phyloP scores from a whole-genome alignment of 1,284 basidiomycete species.

The Mycena sp. region DNA sequence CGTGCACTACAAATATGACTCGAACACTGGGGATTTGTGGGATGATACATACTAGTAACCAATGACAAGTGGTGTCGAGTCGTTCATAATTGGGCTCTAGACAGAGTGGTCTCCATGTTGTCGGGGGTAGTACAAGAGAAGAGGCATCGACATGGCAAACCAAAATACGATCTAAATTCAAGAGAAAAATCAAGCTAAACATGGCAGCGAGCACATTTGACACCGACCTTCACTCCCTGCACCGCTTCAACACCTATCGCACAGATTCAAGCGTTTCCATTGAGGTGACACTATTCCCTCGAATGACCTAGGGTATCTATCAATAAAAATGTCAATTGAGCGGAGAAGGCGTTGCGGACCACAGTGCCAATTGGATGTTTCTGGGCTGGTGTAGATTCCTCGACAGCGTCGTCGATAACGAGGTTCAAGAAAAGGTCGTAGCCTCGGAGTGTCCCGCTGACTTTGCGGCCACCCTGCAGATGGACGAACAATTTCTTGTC shows the following conservation, averaged over 20 bases:
- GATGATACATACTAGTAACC: not conserved
- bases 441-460: conserved; percentile 94
- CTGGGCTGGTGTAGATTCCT: conserved; percentile 91
- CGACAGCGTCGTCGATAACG: conserved; percentile 94
- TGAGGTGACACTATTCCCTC: conserved; percentile 93
- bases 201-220: conserved; percentile 4
- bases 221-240: conserved; percentile 21
- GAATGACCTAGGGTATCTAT: conserved; percentile 76
- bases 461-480: conserved; percentile 95
- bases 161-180: conserved; percentile 21
- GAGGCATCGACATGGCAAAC: conserved; percentile 4
- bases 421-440: conserved; percentile 99
- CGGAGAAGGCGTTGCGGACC: conserved; percentile 60
- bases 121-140: conserved; percentile 8
- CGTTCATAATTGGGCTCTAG: conserved; percentile 1
- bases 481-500: conserved; percentile 97
- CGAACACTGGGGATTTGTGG: not conserved
- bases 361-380: conserved; percentile 91
- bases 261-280: conserved; percentile 85
- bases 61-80: not conserved
- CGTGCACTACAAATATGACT: conserved; percentile 3
- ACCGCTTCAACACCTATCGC: conserved; percentile 45
- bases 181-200: conserved; percentile 5
- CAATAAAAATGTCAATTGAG: not conserved
- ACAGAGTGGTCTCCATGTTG: too few species aligned